Evolutionary conservation across 768 basidiomycete species (phyloP), one percentile per base, ranked within the genome.

Genomic region (Amanita subjunquillea): DNA sequence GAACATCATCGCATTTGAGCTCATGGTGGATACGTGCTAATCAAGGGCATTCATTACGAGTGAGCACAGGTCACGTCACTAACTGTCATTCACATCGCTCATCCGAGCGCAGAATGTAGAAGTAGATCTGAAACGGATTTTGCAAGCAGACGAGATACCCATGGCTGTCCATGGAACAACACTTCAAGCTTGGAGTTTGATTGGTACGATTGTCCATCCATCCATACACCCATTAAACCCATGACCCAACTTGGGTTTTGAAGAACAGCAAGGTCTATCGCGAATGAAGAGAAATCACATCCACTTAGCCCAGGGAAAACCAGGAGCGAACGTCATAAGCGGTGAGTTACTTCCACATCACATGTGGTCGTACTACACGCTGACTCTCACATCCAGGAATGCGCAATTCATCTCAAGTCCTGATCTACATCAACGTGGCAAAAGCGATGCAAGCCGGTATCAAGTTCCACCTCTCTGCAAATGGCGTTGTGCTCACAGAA

Each of bases 271-370:
- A 56, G 92, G 93, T 0, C 66, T 96, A 15, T 91, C 85, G 0
- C 83, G 75, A 56, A 96, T 94, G 92, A 75, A 68, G 10, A 75
- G 95, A 23, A 95, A 93, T 61, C 93, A 97, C 61, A 87, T 98
- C 37, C 95, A 99, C 65, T 73, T 96, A 12, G 93, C 94, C 0
- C 87, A 92, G 63, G 84, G 87, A 34, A 68, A 88, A 3, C 37
- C 37, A 2, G 80, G 81, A 7, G 64, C 81, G 2, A 76, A 77
- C 4, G 82, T 89, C 45, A 77, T 85, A 49, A 92, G 89, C 57
- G 91, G 92, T 90, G 53, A 23, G 81, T 65, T 17, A 13, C 37
- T 37, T 30, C 54, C 39, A 45, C 41, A 47, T 48, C 41, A 37
- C 6, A 27, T 50, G 10, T 17, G 17, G 17, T 6, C 22, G n/a